Percentiles rank a stretch among this genome's conserved stretches.
Evolutionary conservation across 805 yeast species (phyloP).

Genomic region (Yamadazyma endophytica): DNA sequence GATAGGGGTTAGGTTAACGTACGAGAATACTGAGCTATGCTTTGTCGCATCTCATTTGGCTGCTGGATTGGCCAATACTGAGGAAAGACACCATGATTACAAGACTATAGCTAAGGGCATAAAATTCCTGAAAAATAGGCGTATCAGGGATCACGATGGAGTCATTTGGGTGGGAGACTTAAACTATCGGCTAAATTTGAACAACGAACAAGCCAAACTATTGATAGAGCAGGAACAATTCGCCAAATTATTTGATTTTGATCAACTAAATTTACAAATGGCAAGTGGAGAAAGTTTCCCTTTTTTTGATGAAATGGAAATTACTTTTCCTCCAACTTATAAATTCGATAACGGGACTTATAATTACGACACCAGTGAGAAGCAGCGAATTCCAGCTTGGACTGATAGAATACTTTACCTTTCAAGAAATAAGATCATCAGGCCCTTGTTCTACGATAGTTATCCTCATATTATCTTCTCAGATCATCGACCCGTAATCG

Average conservation of each 20-base stretch:
- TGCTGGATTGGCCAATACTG: constrained; percentile 79
- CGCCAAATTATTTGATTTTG: constrained; percentile 56
- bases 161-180: constrained; percentile 93
- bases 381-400: constrained; percentile 95
- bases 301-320: constrained; percentile 74
- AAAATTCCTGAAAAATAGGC: constrained; percentile 50
- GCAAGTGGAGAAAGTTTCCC: constrained; percentile 71
- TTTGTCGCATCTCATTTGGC: constrained; percentile 87
- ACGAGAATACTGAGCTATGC: constrained; percentile 68
- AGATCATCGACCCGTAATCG: constrained; percentile 90
- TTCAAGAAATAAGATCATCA: constrained; percentile 52
- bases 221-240: constrained; percentile 45
- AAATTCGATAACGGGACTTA: constrained; percentile 87
- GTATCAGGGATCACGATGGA: constrained; percentile 69
- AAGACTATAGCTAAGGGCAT: constrained; percentile 71
- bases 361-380: constrained; percentile 83
- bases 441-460: constrained; percentile 58
- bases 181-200: constrained; percentile 74
- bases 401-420: constrained; percentile 79
- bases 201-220: constrained; percentile 64
- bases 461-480: constrained; percentile 60
- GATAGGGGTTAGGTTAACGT: constrained; percentile 61
- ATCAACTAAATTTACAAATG: constrained; percentile 79
- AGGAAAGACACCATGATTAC: constrained; percentile 83
- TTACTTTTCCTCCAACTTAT: constrained; percentile 86